Evolutionary conservation across 2,329 filamentous ascomycete genomes (phyloP).

Genomic region (Sporothrix dimorphospora): DNA sequence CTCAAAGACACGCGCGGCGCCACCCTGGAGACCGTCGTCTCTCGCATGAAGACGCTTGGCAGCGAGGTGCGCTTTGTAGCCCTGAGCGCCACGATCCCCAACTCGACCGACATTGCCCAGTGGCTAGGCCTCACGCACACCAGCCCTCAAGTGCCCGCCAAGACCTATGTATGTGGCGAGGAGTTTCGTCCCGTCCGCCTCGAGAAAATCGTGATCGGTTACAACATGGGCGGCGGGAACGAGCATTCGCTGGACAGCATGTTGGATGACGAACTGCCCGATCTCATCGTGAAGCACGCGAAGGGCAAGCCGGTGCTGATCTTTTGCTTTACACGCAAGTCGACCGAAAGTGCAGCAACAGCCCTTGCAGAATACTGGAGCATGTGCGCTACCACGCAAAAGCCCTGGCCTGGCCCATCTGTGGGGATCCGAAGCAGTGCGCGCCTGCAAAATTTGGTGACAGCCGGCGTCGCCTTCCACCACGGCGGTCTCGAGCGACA

Average conservation of each 20-base stretch:
- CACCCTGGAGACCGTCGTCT: slow-evolving; percentile 81
- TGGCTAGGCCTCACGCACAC: slow-evolving; percentile 73
- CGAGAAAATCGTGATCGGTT: slow-evolving; percentile 76
- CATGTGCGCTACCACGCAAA: slow-evolving; percentile 52
- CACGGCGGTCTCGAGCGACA: slow-evolving; percentile 71
- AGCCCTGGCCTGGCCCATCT: slow-evolving; percentile 66
- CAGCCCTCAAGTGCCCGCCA: slow-evolving; percentile 65
- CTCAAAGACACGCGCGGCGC: slow-evolving; percentile 79
- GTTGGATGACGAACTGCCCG: slow-evolving; percentile 66
- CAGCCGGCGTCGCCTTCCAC: slow-evolving; percentile 74
- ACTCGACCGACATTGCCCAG: slow-evolving; percentile 75
- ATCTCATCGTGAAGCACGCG: slow-evolving; percentile 68
- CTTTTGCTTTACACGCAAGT: slow-evolving; percentile 78
- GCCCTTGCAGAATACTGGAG: slow-evolving; percentile 69
- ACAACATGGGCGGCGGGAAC: slow-evolving; percentile 59
- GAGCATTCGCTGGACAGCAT: slow-evolving; percentile 77
- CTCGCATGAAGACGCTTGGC: slow-evolving; percentile 81
- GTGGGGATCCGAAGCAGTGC: slow-evolving; percentile 57
- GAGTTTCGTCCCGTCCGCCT: slow-evolving; percentile 78
- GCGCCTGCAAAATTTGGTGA: slow-evolving; percentile 55
- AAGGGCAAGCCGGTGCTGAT: slow-evolving; percentile 77
- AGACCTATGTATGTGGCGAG: slow-evolving; percentile 72
- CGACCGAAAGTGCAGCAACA: slow-evolving; percentile 68
- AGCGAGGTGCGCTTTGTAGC: slow-evolving; percentile 78
- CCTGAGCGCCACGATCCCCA: slow-evolving; percentile 81